phyloP scores from a whole-genome alignment of 2,329 filamentous ascomycete genomes.

The Microcera coccophila region DNA sequence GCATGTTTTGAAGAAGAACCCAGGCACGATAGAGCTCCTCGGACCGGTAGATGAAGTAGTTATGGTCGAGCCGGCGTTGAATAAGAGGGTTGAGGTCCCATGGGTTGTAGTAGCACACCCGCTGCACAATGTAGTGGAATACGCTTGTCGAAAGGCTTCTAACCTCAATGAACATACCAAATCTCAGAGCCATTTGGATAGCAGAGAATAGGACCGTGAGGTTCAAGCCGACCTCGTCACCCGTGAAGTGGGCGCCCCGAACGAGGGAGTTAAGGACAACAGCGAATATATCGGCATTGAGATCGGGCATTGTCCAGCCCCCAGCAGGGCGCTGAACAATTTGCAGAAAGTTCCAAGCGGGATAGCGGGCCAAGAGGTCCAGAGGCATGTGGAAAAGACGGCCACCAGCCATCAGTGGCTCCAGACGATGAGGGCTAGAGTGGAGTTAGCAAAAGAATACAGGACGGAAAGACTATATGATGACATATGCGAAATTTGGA shows the following conservation, averaged over 20 bases:
- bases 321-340: background rate
- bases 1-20: constrained; percentile 1
- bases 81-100: background rate
- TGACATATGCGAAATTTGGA: too few relatives aligned
- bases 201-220: constrained; percentile 20
- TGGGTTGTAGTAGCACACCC: constrained; percentile 23
- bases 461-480: too few relatives aligned
- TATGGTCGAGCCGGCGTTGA: constrained; percentile 1
- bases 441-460: too few relatives aligned
- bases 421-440: background rate
- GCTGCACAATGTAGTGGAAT: constrained; percentile 20
- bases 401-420: background rate
- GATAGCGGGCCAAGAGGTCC: background rate
- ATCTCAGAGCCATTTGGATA: constrained; percentile 11
- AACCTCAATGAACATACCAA: constrained; percentile 15
- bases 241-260: constrained; percentile 14
- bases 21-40: constrained; percentile 25
- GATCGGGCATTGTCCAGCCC: constrained; percentile 7
- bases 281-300: constrained; percentile 17
- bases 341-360: background rate
- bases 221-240: constrained; percentile 19
- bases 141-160: constrained; percentile 15
- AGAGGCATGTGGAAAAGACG: background rate
- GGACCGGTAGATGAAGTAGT: constrained; percentile 20
- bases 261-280: constrained; percentile 18